phyloP scores from a whole-genome alignment of 495 filamentous ascomycete genomes.

The Friedmanniomyces simplex region DNA sequence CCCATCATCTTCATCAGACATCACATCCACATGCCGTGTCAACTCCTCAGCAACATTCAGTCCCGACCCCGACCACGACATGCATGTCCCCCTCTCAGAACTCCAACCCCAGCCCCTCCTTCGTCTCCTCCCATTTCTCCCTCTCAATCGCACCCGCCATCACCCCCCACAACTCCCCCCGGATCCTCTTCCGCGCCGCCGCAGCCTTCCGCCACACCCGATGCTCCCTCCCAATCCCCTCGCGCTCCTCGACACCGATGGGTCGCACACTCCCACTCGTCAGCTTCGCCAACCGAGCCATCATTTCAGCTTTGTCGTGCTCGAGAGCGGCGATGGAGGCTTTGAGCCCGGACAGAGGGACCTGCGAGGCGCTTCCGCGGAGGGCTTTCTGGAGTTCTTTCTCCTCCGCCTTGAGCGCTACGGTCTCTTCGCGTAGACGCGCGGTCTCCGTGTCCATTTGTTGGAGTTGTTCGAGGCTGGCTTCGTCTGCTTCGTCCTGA shows the following conservation, averaged over 20 bases:
- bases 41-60: not conserved
- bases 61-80: not conserved
- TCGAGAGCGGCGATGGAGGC: slow-evolving; percentile 38
- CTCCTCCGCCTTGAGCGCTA: slow-evolving; percentile 38
- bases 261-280: slow-evolving; percentile 33
- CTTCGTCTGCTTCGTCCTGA: slow-evolving; percentile 36
- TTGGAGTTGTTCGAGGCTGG: slow-evolving; percentile 37
- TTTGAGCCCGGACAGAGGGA: slow-evolving; percentile 44
- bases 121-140: slow-evolving; percentile 21
- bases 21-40: not conserved
- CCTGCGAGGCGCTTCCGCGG: slow-evolving; percentile 37
- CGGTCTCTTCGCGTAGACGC: slow-evolving; percentile 40
- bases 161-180: slow-evolving; percentile 27
- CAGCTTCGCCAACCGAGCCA: slow-evolving; percentile 33
- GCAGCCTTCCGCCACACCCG: slow-evolving; percentile 42
- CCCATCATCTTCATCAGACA: not conserved
- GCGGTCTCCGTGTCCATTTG: slow-evolving; percentile 41
- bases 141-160: slow-evolving; percentile 22
- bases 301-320: slow-evolving; percentile 35
- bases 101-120: slow-evolving; percentile 17
- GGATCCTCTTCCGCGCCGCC: slow-evolving; percentile 38
- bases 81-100: slow-evolving; percentile 12
- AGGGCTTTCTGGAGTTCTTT: slow-evolving; percentile 44
- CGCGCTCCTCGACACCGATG: slow-evolving; percentile 40
- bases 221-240: slow-evolving; percentile 40